Evolutionary conservation across 257 asterid species (phyloP).

Genomic region (Solanum corneliomulleri): DNA sequence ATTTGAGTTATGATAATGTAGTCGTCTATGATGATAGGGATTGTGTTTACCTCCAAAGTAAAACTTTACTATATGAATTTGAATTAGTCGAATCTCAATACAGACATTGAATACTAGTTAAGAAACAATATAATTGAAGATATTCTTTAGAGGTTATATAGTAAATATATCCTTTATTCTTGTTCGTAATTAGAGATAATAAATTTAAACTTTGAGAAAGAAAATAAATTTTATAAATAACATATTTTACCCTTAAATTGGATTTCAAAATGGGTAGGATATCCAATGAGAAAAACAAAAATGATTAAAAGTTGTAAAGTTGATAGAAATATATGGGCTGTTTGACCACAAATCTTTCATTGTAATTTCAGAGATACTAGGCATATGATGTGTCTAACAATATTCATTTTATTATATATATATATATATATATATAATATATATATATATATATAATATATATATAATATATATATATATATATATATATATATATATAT

Average conservation of each 20-base stretch:
- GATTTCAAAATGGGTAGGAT: fast-evolving
- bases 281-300: neutral
- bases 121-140: neutral
- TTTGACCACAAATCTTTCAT: neutral
- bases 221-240: neutral
- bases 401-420: neutral
- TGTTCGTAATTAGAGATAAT: neutral
- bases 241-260: neutral
- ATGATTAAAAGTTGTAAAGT: neutral
- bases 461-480: too few species aligned
- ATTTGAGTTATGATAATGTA: neutral
- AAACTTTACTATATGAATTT: neutral
- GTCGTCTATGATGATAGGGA: neutral
- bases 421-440: neutral
- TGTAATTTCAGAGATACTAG: neutral
- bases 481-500: neutral
- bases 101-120: neutral
- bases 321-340: neutral
- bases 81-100: neutral
- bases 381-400: neutral
- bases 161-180: neutral
- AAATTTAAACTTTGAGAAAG: neutral
- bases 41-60: neutral
- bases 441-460: neutral
- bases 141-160: neutral